These are phyloP conservation scores for Metarhizium humberi DNA, from an alignment of 2,329 filamentous ascomycete genomes.

Conservation along the genomic window DNA sequence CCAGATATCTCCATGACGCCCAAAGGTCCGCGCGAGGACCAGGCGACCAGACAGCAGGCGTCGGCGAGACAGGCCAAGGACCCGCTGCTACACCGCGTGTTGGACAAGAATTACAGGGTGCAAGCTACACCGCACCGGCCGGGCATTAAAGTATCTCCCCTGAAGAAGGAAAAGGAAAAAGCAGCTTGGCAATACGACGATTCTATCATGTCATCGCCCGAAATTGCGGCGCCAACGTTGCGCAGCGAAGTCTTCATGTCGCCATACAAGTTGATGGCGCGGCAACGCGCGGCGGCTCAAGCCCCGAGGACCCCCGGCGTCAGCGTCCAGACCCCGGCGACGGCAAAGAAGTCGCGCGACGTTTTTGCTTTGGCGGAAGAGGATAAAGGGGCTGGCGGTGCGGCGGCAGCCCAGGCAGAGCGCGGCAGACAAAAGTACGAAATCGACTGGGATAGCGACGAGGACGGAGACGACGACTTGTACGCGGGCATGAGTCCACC, in stretches of 20 bases:
- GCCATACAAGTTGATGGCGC: constrained; percentile 44
- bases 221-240: constrained; percentile 71
- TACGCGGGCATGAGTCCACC: constrained; percentile 77
- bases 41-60: constrained; percentile 19
- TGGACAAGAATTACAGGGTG: constrained; percentile 91
- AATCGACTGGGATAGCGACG: constrained; percentile 68
- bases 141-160: constrained; percentile 33
- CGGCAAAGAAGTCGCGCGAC: constrained; percentile 39
- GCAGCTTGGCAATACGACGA: constrained; percentile 37
- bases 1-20: constrained; percentile 58
- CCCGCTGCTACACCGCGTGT: constrained; percentile 78
- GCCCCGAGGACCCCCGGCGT: constrained; percentile 68
- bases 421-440: constrained; percentile 36
- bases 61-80: constrained; percentile 44
- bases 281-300: constrained; percentile 31
- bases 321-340: constrained; percentile 69
- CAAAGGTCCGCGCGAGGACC: constrained; percentile 26
- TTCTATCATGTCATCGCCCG: constrained; percentile 63
- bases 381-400: constrained; percentile 3
- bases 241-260: constrained; percentile 80
- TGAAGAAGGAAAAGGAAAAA: constrained; percentile 19
- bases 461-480: constrained; percentile 52
- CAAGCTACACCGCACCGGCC: constrained; percentile 77
- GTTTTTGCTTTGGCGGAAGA: constrained; percentile 28
- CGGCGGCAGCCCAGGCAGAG: constrained; percentile 1